Conservation (phyloP, 257 asterid genomes). For the Solanum paucissectum region DNA sequence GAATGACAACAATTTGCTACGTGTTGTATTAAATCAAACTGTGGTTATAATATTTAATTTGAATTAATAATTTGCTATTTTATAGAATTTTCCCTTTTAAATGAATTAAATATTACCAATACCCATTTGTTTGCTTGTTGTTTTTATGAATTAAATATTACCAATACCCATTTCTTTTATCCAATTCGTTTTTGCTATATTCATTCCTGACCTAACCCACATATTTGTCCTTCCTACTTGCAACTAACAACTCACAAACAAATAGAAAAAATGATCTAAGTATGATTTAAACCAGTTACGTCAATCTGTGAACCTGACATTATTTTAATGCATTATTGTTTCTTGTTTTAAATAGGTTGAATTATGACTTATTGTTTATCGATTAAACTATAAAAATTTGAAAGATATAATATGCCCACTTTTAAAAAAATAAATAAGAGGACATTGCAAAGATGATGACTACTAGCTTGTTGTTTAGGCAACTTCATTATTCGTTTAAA, state of each 20-base stretch:
- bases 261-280: too few species aligned
- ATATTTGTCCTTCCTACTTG: neutral
- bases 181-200: too few species aligned
- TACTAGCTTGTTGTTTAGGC: neutral
- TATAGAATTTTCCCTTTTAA: too few species aligned
- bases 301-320: neutral
- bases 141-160: too few species aligned
- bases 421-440: neutral
- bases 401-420: neutral
- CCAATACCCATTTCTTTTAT: neutral
- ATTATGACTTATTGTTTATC: neutral
- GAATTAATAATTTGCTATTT: too few species aligned
- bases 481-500: neutral
- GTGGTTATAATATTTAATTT: too few species aligned
- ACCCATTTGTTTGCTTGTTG: neutral
- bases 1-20: too few species aligned
- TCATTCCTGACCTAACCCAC: neutral
- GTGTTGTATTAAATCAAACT: too few species aligned
- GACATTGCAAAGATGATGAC: neutral
- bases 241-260: too few species aligned
- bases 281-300: neutral
- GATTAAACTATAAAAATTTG: neutral
- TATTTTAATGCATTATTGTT: neutral
- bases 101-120: neutral
- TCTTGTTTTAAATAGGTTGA: neutral